Base-by-base conservation (phyloP, 345 rosid species). In the Citrus reticulata region DNA sequence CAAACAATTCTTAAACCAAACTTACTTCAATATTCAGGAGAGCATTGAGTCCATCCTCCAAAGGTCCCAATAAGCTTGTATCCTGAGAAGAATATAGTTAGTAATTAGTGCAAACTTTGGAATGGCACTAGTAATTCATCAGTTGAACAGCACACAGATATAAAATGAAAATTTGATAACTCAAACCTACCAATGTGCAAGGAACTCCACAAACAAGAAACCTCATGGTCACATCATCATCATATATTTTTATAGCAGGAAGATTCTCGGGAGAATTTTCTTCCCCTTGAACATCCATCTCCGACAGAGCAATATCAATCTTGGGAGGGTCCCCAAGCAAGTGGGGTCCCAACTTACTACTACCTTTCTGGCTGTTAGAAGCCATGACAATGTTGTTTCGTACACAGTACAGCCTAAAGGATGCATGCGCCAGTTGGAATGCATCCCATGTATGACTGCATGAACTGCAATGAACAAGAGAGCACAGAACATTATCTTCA, bases 21-120 rank as follows among this genome's bases (percentile, higher is more conserved):
- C 97, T 85, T 85, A 94, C 99, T 88, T 97, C 99, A 80, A 94
- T 89, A 81, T 91, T 93, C 84, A 97, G 85, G 76, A 97, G 97
- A 76, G 99, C 94, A 82, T 90, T 94, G 68, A 97, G 90, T 66
- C 99, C 99, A 83, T 94, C 98, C 85, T 90, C 97, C 84, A 97
- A 80, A 68, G 92, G 84, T 83, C 88, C 93, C 87, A 93, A 83
- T 61, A 88, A 73, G 67, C 70, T 76, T 22, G 92, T 82, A 87
- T 94, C 98, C 99, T 97, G 88, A 77, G 83, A 78, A 79, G 57
- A 79, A 62, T 67, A 72, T 63, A 80, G 49, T 84, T 55, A 35
- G 54, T 64, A 74, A 79, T 46, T 70, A 83, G 65, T 60, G 27
- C 76, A 79, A 29, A 69, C 39, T 58, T 72, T 29, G 67, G 30